Base-by-base conservation (phyloP, 108 stramenopile genomes). In the Cyclotella choctawhatcheeana region DNA sequence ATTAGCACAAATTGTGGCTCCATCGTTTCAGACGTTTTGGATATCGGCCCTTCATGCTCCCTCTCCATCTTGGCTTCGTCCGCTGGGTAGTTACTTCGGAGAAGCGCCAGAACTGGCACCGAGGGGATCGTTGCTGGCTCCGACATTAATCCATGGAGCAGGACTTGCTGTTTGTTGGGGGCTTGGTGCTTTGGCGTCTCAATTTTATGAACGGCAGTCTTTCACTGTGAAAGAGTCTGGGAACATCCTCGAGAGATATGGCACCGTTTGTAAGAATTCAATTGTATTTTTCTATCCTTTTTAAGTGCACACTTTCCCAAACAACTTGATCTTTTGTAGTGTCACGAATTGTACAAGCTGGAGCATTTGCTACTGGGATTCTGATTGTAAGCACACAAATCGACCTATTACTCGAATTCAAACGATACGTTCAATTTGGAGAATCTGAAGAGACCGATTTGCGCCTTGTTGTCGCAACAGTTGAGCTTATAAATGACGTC, bases 151-250 rank as follows among this genome's bases (percentile, higher is more conserved):
- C 64, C 90, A 91, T 61, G 93, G 93, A 8, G 89, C 90, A 14
- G 90, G 88, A 6, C 55, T 92, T 64, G 89, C 93, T 0, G 81
- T 81, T 10, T 91, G 90, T 72, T 94, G 90, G 90, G 2, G 87
- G 2, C 44, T 76, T 43, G 93, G 90, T 6, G 86, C 88, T 31
- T 66, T 94, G 74, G 88, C 89, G 0, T 89, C 89, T 10, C 74
- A 68, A 20, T 82, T 83, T 29, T 94, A 82, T 50, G 88, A 90
- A 67, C 37, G 37, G 59, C 82, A 89, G 33, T 79, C 87, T 5
- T 86, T 82, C 64, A 60, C 32, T 68, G 6, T 62, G 35, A 47
- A 45, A 58, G 66, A 24, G 32, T 22, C 16, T 8, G 18, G 24
- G 2, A 24, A 60, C 17, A 37, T 17, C 1, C 29, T 69, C 44